A percentile compares a stretch with the other conserved stretches of the same genome.
phyloP scores from a whole-genome alignment of 495 filamentous ascomycete species.

The Trichocladium antarcticum region DNA sequence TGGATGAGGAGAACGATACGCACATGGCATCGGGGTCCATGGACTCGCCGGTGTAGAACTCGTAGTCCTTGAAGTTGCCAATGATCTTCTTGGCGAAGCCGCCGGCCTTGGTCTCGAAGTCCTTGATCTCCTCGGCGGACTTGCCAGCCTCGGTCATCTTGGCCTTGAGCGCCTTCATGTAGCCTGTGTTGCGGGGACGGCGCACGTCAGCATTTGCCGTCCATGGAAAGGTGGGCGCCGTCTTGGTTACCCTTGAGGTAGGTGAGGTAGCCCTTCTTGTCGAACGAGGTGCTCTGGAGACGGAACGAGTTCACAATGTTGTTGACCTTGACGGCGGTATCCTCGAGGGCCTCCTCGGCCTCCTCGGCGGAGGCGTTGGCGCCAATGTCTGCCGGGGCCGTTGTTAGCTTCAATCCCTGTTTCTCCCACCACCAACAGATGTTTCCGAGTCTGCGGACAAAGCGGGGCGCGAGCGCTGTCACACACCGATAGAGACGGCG shows the following conservation, averaged over 20 bases:
- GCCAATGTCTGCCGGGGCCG: constrained; percentile 57
- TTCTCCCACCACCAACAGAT: background rate
- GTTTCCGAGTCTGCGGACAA: background rate
- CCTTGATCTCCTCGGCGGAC: constrained; percentile 51
- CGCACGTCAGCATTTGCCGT: background rate
- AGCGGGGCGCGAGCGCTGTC: background rate
- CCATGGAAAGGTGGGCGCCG: too few relatives aligned
- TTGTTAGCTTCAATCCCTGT: background rate
- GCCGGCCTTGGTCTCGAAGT: constrained; percentile 64
- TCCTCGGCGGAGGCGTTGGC: constrained; percentile 96
- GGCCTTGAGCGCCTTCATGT: constrained; percentile 79
- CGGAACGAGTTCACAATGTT: constrained; percentile 92
- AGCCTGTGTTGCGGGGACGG: constrained; percentile 39
- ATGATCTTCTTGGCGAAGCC: constrained; percentile 69
- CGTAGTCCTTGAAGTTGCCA: constrained; percentile 84
- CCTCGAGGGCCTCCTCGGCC: constrained; percentile 60
- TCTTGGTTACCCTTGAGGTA: constrained; percentile 71
- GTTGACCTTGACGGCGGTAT: constrained; percentile 66
- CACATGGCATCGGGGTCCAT: constrained; percentile 89
- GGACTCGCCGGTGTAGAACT: constrained; percentile 82
- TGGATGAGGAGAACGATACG: constrained; percentile 22
- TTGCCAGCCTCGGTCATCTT: constrained; percentile 52
- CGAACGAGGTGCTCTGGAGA: constrained; percentile 60
- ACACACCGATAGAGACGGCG: constrained; percentile 61
- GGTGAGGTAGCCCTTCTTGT: constrained; percentile 70